phyloP scores from a whole-genome alignment of 176 grass and related monocot species.

The Triticum timopheevii region DNA sequence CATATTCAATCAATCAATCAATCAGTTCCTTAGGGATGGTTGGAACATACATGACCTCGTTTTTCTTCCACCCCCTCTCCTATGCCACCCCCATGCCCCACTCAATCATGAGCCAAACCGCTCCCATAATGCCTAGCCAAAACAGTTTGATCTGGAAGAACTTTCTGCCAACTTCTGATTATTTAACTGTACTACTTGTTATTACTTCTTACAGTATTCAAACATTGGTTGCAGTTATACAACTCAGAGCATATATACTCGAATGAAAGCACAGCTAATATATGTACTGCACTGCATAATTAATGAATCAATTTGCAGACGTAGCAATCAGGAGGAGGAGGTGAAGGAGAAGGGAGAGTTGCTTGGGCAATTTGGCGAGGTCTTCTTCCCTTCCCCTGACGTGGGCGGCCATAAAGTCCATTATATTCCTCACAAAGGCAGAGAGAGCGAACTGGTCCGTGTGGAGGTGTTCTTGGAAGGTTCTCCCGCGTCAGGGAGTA shows the following conservation, averaged over 20 bases:
- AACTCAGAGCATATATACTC: not conserved
- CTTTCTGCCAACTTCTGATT: not conserved
- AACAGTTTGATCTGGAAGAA: not conserved
- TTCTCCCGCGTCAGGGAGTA: constrained; percentile 47
- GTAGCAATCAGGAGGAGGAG: constrained; percentile 24
- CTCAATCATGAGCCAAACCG: not conserved
- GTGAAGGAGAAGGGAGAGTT: not conserved
- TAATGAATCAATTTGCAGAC: not conserved
- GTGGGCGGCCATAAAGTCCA: constrained; percentile 24
- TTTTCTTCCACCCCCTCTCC: not conserved
- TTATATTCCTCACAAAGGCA: not conserved
- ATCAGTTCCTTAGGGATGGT: not conserved
- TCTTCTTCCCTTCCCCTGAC: not conserved
- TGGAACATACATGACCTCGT: not conserved
- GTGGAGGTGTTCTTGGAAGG: constrained; percentile 42
- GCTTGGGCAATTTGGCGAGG: constrained; percentile 21
- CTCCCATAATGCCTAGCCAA: not conserved
- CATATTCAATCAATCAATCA: constrained; percentile 14
- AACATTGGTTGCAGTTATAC: no score
- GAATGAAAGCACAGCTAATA: not conserved
- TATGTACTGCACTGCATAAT: not conserved
- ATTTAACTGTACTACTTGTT: no score
- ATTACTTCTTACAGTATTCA: no score
- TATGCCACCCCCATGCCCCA: not conserved
- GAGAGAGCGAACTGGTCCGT: constrained; percentile 26